Base-by-base conservation (phyloP, 257 asterid species). In the Sherardia arvensis region DNA sequence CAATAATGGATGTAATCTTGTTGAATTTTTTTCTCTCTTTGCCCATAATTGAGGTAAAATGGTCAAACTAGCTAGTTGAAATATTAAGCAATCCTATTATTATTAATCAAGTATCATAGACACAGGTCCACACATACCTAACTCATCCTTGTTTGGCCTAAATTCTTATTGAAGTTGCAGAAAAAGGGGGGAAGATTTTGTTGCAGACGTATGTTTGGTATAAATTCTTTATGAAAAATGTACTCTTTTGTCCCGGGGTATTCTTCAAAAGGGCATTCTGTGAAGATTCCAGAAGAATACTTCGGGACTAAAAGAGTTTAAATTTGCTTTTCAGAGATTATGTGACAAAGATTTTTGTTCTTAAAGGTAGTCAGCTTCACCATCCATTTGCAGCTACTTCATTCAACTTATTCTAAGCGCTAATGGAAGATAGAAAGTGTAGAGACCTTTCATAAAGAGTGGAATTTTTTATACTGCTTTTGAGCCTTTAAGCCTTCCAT, bases 61-160 rank as follows among this genome's bases (percentile, higher is more conserved):
- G 54, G 59, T 64, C 59, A 64, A 64, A 26, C 26, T 63, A 26
- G 58, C 26, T 63, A 26, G 58, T 26, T 63, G 58, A 63, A 55
- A 18, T 47, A 3, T 38, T 1, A 43, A 43, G 7, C n/a, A 15
- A 43, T 17, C 51, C 20, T 14, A 43, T 43, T 7, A 43, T 43
- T 8, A 43, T 43, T 15, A n/a, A n/a, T n/a, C n/a, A n/a, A n/a
- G n/a, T n/a, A n/a, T n/a, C n/a, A n/a, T n/a, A n/a, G n/a, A n/a
- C n/a, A n/a, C n/a, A n/a, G n/a, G n/a, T n/a, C n/a, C n/a, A n/a
- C n/a, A n/a, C 38, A 33, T 15, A 43, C 51, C 51, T 4, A 43
- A 43, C 51, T 14, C n/a, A n/a, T n/a, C 21, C 51, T 43, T 14
- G 51, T 4, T 43, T 43, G 14, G 51, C 7, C n/a, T 43, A 15